These are phyloP conservation scores for Setaria viridis DNA, from an alignment of 202 grass and related monocot species.

Conservation along the genomic window DNA sequence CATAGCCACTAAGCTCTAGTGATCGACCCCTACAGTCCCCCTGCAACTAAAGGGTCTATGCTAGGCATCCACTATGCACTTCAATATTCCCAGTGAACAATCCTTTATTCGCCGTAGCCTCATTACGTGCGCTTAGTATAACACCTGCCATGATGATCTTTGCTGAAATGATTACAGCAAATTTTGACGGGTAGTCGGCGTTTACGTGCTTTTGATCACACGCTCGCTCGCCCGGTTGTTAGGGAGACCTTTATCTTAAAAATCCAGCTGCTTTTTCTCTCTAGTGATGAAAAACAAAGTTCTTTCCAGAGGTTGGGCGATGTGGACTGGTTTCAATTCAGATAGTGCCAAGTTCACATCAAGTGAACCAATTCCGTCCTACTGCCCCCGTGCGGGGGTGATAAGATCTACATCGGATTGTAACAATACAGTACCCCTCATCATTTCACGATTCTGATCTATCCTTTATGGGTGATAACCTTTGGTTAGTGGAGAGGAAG, in stretches of 20 bases:
- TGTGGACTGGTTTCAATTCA: constrained; percentile 32
- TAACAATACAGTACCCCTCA: constrained; percentile 15
- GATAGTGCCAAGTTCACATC: constrained; percentile 50
- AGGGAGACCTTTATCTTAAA: constrained; percentile 30
- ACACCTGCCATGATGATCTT: constrained; percentile 29
- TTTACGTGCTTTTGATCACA: constrained; percentile 23
- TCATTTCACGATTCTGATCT: constrained; percentile 25
- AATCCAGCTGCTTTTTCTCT: constrained; percentile 15
- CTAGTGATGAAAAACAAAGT: constrained; percentile 25
- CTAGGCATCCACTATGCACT: constrained; percentile 23
- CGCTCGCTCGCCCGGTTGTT: neutral
- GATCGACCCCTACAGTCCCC: constrained; percentile 34
- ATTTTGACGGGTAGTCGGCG: neutral
- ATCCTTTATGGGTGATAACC: constrained; percentile 26
- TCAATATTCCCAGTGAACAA: constrained; percentile 33
- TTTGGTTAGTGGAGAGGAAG: constrained; percentile 45
- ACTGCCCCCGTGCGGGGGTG: constrained; percentile 31
- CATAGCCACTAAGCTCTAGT: constrained; percentile 34
- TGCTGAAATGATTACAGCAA: constrained; percentile 40
- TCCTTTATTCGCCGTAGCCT: constrained; percentile 39
- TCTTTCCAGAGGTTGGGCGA: constrained; percentile 38
- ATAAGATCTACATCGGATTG: constrained; percentile 34
- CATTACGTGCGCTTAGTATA: constrained; percentile 35
- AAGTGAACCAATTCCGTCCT: constrained; percentile 26
- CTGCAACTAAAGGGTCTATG: constrained; percentile 16